Base-by-base conservation (phyloP, 495 filamentous ascomycete species). In the Penicillium tannophilum region DNA sequence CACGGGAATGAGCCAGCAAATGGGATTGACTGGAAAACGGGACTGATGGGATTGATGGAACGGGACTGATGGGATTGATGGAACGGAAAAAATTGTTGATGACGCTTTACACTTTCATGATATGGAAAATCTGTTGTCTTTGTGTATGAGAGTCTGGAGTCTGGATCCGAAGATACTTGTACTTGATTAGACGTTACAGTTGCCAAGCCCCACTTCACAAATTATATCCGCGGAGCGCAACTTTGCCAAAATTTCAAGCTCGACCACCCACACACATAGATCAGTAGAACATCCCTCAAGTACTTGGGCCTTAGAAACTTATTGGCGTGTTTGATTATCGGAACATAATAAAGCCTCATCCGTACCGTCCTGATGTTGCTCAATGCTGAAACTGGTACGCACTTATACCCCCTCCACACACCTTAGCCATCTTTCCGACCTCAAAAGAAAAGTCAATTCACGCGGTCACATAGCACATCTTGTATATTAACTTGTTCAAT, bases 371-470 rank as follows among this genome's bases (percentile, higher is more conserved):
- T 14, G 17, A 77, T 80, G 77, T 62, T 77, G 4, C 64, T 80
- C 49, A 80, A 80, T 51, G 71, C 68, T 43, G 66, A 71, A 28
- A 76, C 69, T 43, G 77, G 77, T 80, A 60, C 50, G 63, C 39
- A 56, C 17, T 46, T 30, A 46, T 28, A 41, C 41, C 20, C 39
- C 30, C 17, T 56, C 17, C 45, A 61, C 58, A 61, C 51, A 54
- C 28, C 14, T 28, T 17, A 10, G 23, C 17, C 23, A 14, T 36
- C 30, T 46, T 16, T 14, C 39, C 39, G 10, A 36, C 33, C 12
- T 6, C 20, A 23, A 23, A 23, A 23, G 20, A 23, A 23, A 2
- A 1, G 1, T 2, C 20, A 23, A 23, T 23, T 23, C 20, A 23
- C 2, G 20, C 20, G 20, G 20, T 11, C 6, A 24, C 26, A 28